Evolutionary conservation across 306 rosid genomes (phyloP), one percentile per base, ranked within the genome.

Genomic region (Bauhinia variegata): DNA sequence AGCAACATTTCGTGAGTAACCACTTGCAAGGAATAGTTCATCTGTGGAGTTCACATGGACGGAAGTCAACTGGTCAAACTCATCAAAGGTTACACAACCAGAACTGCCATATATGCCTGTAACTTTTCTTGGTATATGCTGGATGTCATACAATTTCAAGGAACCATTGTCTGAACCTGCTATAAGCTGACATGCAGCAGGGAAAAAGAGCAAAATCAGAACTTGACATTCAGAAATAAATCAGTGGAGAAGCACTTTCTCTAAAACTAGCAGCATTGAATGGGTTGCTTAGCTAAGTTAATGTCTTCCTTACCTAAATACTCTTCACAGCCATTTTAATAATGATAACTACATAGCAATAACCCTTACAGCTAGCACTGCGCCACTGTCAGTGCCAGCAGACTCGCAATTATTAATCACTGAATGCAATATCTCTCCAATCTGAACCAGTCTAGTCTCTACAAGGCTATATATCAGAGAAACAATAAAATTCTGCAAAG

Each of bases 111-210:
- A 70, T 62, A 62, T 18, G 76, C 85, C 84, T 42, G 76, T 54
- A 53, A 16, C 46, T 57, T 56, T 67, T 61, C 63, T 69, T 59
- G 81, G 79, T 49, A 31, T 63, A 15, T 79, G 87, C 49, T 54
- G 83, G 75, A 85, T 75, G 63, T 87, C 91, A 54, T 83, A 89
- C 71, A 89, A 78, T 75, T 85, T 89, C 75, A 89, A 52, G 37
- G 91, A 83, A 70, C 96, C 95, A 78, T 87, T 89, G 72, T 89
- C 96, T 1, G 96, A 89, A 77, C 96, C 96, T 55, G 96, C 96
- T 81, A 89, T 83, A 75, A 90, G 91, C 96, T 90, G 87, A 50
- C 60, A 83, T 58, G 64, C 62, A 74, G 69, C 51, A 67, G 44
- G 43, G 54, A 49, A 70, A 72, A 65, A 37, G 68, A 51, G 62